A percentile compares a stretch with the other conserved stretches of the same genome.
Conservation (phyloP, 768 basidiomycete genomes). For the Tulasnella sp. region DNA sequence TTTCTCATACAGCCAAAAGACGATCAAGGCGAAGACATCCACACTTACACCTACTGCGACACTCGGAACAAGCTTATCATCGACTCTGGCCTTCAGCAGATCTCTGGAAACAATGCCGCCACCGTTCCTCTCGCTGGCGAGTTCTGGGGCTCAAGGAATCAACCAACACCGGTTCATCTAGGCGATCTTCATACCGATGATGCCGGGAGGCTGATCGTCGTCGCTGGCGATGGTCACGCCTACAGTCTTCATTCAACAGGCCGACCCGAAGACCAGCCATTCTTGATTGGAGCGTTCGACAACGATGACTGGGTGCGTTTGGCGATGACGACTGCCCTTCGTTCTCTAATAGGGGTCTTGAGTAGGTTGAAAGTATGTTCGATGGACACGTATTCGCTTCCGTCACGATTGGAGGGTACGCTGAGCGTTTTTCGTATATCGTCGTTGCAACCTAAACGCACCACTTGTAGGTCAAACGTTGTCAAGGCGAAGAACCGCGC, state of each 20-base stretch:
- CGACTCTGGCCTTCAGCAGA: background rate
- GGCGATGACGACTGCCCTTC: background rate
- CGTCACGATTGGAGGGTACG: slow-evolving; percentile 17
- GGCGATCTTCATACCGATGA: slow-evolving; percentile 24
- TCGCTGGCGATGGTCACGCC: slow-evolving; percentile 25
- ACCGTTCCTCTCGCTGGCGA: slow-evolving; percentile 18
- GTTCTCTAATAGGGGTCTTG: slow-evolving; percentile 8
- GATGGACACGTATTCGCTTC: slow-evolving; percentile 27
- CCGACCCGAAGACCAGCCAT: slow-evolving; percentile 14
- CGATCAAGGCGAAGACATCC: background rate
- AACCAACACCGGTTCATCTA: slow-evolving; percentile 19
- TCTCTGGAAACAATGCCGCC: slow-evolving; percentile 11
- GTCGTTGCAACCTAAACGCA: too few species aligned
- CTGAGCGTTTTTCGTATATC: background rate
- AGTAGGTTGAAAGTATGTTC: slow-evolving; percentile 29
- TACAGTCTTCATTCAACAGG: slow-evolving; percentile 18
- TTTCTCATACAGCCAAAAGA: background rate
- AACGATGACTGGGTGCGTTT: slow-evolving; percentile 13
- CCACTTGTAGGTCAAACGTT: too few species aligned
- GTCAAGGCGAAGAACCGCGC: background rate
- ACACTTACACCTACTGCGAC: background rate
- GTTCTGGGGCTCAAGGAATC: slow-evolving; percentile 21
- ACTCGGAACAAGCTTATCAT: background rate
- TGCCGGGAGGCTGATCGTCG: slow-evolving; percentile 26
- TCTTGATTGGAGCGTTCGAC: slow-evolving; percentile 26